These are phyloP conservation scores for Tylopilus subfusipes DNA, from an alignment of 768 basidiomycete genomes.

Conservation along the genomic window DNA sequence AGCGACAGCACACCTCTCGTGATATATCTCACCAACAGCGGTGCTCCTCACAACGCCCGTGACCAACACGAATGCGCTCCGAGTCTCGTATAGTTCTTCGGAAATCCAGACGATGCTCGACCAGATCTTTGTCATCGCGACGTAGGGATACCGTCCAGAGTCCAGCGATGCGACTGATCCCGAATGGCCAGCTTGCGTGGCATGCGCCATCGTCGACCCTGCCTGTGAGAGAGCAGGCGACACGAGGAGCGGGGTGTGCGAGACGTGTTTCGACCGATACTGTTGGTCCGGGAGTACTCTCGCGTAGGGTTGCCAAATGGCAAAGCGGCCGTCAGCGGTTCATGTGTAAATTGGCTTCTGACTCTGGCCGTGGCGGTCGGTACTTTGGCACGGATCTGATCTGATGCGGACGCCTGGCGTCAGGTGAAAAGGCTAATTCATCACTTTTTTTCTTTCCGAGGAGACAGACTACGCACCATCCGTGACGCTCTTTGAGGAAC, in stretches of 20 bases:
- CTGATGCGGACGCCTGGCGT: neutral
- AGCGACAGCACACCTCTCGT: constrained; percentile 41
- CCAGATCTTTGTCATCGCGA: constrained; percentile 42
- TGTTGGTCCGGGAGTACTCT: constrained; percentile 27
- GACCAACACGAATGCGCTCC: constrained; percentile 43
- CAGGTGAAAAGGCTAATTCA: neutral
- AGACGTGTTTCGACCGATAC: constrained; percentile 30
- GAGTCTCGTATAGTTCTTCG: constrained; percentile 36
- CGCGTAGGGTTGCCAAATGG: neutral
- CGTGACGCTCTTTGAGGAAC: neutral
- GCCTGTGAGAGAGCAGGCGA: constrained; percentile 30
- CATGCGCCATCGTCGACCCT: constrained; percentile 51
- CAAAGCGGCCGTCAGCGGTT: neutral
- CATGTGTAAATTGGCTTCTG: constrained; percentile 3
- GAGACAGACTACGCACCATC: neutral
- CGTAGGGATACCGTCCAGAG: constrained; percentile 37
- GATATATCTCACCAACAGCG: constrained; percentile 56
- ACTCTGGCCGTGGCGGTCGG: constrained; percentile 10
- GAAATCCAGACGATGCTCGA: constrained; percentile 43
- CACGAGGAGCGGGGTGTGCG: constrained; percentile 30
- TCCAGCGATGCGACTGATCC: constrained; percentile 32
- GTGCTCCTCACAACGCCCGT: constrained; percentile 37
- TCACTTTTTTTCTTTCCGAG: constrained; percentile 17
- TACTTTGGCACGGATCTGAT: constrained; percentile 15
- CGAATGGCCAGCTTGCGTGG: constrained; percentile 48